Base-by-base conservation (phyloP, 2,329 filamentous ascomycete genomes). In the Fusarium sp. region DNA sequence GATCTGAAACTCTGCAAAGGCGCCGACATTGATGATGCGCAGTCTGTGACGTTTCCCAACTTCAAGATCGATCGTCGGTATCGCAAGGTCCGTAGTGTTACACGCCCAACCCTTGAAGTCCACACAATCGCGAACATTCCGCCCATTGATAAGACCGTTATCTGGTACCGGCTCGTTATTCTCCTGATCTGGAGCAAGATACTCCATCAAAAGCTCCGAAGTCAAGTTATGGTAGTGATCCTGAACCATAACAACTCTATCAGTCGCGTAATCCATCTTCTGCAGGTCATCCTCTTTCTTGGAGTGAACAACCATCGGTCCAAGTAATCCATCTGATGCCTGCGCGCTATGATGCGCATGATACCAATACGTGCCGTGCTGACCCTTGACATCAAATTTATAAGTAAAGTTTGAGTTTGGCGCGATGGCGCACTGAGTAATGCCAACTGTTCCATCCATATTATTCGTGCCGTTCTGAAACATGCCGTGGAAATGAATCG, bases 401-500 rank as follows among this genome's bases (percentile, higher is more conserved):
- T 94, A 95, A 1, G 87, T 90, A 70, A 92, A 92, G 2, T 84
- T 88, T 5, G 85, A 82, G 3, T 89, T 90, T 1, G 92, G 90
- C 1, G 89, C 85, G 52, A 94, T 91, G 1, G 88, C 86, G 70
- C 91, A 93, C 78, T 93, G 92, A 0, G 89, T 91, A 10, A 93
- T 86, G 41, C 89, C 91, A 0, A 90, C 85, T 3, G 92, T 88
- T 1, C 93, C 93, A 77, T 96, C 93, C 91, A 94, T 93, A 64
- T 87, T 87, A 66, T 90, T 93, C 0, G 92, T 93, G 17, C 92
- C 92, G 74, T 93, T 93, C 79, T 94, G 92, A 78, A 90, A 94
- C 71, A 96, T 86, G 22, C 93, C 93, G 75, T 96, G 93, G 80
- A 93, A 95, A 79, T 96, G 93, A 10, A 95, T 85, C 42, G 87